These are phyloP conservation scores for Viola odorata DNA, from an alignment of 345 rosid genomes.

Conservation along the genomic window DNA sequence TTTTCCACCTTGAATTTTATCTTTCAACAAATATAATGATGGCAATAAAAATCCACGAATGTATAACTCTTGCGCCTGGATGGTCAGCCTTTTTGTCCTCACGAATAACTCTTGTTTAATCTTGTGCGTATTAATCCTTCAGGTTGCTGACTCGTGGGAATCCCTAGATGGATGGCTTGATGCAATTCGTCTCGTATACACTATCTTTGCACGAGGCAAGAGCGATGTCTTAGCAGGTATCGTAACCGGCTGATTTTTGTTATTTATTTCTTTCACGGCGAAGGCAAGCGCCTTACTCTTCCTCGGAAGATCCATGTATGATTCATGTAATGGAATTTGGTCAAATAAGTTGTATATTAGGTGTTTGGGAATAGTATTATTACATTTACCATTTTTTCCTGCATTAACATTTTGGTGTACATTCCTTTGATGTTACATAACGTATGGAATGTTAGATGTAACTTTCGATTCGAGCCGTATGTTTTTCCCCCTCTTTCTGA, in stretches of 20 bases:
- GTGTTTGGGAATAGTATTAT: conserved; percentile 9
- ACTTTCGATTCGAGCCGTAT: too few relatives aligned
- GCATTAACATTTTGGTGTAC: background rate
- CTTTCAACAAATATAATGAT: background rate
- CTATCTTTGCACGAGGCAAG: conserved; percentile 87
- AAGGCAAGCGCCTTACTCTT: background rate
- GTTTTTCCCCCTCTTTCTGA: too few relatives aligned
- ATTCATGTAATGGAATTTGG: conserved; percentile 15
- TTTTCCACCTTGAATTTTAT: background rate
- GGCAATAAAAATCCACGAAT: background rate
- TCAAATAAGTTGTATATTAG: conserved; percentile 23
- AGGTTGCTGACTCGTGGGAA: conserved; percentile 99
- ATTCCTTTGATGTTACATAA: background rate
- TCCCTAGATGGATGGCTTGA: conserved; percentile 94
- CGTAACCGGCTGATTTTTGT: conserved; percentile 51
- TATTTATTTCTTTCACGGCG: conserved; percentile 2
- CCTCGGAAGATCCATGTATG: background rate
- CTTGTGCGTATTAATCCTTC: conserved; percentile 14
- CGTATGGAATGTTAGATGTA: too few relatives aligned
- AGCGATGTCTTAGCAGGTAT: conserved; percentile 86
- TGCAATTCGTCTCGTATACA: conserved; percentile 83
- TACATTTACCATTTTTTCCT: conserved; percentile 2
- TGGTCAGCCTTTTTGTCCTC: background rate
- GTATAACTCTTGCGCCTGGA: too few relatives aligned
- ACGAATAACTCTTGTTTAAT: background rate